phyloP scores from a whole-genome alignment of 2,329 filamentous ascomycete genomes.

The Purpureocillium lavendulum region DNA sequence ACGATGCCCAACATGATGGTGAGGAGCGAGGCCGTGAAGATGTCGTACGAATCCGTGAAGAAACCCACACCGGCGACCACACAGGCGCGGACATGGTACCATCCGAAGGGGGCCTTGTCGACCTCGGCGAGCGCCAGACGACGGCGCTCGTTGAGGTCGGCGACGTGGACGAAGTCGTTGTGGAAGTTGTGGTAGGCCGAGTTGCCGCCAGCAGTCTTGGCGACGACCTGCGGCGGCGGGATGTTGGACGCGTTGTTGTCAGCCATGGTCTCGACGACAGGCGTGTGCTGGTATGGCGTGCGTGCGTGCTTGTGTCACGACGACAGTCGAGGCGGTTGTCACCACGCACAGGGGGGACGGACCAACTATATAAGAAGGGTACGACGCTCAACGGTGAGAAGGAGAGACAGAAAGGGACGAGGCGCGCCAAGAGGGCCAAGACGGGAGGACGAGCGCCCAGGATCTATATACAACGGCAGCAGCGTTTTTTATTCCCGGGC shows the following conservation, averaged over 20 bases:
- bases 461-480: too few relatives aligned
- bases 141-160: constrained; percentile 70
- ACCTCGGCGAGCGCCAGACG: constrained; percentile 74
- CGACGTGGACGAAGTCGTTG: constrained; percentile 57
- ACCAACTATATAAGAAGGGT: too few relatives aligned
- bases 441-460: too few relatives aligned
- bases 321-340: too few relatives aligned
- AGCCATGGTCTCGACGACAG: constrained; percentile 3
- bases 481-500: too few relatives aligned
- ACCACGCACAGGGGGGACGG: too few relatives aligned
- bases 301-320: too few relatives aligned
- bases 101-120: constrained; percentile 74
- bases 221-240: constrained; percentile 8
- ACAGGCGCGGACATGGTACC: constrained; percentile 74
- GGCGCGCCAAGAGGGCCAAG: background rate
- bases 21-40: constrained; percentile 68
- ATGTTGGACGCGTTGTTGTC: background rate
- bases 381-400: background rate
- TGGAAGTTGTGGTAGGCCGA: constrained; percentile 70
- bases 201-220: constrained; percentile 56
- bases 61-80: constrained; percentile 78
- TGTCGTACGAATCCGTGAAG: constrained; percentile 81
- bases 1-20: constrained; percentile 73
- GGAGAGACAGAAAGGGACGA: constrained; percentile 2
- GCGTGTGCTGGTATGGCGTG: too few relatives aligned